Conservation (phyloP, 805 yeast species). For the Suhomyces emberorum region DNA sequence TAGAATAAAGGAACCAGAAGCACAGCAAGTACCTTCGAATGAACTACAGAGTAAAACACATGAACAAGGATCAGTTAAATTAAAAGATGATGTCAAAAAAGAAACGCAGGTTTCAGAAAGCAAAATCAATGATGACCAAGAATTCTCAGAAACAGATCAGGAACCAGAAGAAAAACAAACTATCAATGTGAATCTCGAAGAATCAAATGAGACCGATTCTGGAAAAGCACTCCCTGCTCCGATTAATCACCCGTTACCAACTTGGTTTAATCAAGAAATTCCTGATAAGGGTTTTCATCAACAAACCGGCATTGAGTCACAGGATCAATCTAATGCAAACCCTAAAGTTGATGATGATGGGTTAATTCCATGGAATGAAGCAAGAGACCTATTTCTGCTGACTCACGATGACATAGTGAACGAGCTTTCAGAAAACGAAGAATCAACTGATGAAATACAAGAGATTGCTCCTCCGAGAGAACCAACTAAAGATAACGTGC, state of each 20-base stretch:
- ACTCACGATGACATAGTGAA: slow-evolving; percentile 11
- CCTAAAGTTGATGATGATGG: slow-evolving; percentile 6
- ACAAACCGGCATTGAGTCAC: background rate
- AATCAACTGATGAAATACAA: slow-evolving; percentile 7
- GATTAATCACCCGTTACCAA: slow-evolving; percentile 14
- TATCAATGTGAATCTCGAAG: background rate
- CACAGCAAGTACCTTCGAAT: too few species aligned
- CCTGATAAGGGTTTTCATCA: background rate
- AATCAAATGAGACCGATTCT: too few species aligned
- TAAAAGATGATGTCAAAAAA: background rate
- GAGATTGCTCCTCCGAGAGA: slow-evolving; percentile 6
- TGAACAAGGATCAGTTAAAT: too few species aligned
- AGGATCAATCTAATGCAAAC: too few species aligned
- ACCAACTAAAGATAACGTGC: background rate
- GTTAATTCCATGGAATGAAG: slow-evolving; percentile 50
- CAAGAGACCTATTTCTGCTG: slow-evolving; percentile 24
- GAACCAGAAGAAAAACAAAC: background rate
- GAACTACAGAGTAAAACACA: too few species aligned
- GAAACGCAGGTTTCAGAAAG: too few species aligned
- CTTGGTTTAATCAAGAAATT: slow-evolving; percentile 22
- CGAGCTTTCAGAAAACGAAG: slow-evolving; percentile 5
- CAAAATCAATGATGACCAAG: too few species aligned
- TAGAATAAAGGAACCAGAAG: too few species aligned
- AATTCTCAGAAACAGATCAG: too few species aligned
- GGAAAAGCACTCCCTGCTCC: too few species aligned